Evolutionary conservation across 129 eudicot genomes (phyloP).

Genomic region (Deinandra increscens): DNA sequence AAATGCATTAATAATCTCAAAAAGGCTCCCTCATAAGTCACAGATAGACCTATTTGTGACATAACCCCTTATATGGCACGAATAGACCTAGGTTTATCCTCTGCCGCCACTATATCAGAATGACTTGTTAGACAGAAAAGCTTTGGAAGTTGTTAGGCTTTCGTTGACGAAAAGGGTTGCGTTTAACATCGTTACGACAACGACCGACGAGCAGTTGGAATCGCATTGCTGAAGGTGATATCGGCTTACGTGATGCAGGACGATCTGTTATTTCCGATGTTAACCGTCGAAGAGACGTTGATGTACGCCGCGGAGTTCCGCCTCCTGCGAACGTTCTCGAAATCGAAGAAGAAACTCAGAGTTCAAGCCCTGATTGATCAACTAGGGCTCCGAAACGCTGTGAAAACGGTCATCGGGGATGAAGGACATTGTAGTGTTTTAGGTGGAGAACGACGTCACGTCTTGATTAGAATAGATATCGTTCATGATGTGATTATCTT

Average conservation of each 20-base stretch:
- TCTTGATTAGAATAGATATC: conserved; percentile 84
- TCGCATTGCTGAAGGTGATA: conserved; percentile 67
- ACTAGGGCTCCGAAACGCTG: conserved; percentile 78
- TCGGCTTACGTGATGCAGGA: conserved; percentile 98
- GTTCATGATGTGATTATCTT: conserved; percentile 69
- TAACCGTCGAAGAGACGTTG: too few species aligned
- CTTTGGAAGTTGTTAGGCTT: too few species aligned
- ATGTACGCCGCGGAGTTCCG: conserved; percentile 91
- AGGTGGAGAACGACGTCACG: conserved; percentile 91
- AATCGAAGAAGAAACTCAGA: conserved; percentile 67
- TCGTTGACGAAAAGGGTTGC: too few species aligned
- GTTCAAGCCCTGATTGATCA: conserved; percentile 83
- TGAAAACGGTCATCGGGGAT: conserved; percentile 83
- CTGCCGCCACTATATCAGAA: too few species aligned
- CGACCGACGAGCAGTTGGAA: conserved; percentile 72
- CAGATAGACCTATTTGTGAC: too few species aligned
- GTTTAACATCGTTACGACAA: too few species aligned
- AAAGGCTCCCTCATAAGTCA: too few species aligned
- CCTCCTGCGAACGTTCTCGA: conserved; percentile 64
- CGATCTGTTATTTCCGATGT: conserved; percentile 79
- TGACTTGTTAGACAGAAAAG: too few species aligned
- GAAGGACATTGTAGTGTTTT: conserved; percentile 98
- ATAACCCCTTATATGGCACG: too few species aligned
- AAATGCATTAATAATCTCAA: too few species aligned
- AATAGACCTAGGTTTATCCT: too few species aligned